Base-by-base conservation (phyloP, 441 rosid genomes). In the Breynia disticha region DNA sequence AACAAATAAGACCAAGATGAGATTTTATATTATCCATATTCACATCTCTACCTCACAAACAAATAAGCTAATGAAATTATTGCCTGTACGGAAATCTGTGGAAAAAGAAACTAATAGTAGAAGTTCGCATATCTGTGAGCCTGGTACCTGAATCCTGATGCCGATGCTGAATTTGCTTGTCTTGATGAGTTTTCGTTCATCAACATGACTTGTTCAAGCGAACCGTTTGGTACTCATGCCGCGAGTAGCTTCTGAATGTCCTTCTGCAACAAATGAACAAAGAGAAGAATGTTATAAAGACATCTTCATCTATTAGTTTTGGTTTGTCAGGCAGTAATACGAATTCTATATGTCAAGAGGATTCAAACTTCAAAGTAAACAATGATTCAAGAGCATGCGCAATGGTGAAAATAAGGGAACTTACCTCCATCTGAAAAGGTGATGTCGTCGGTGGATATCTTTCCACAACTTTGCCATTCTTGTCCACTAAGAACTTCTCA, bases 371-470 rank as follows among this genome's bases (percentile, higher is more conserved):
- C 22, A 28, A 28, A 19, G 39, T 22, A 44, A 50, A 13, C 18
- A 54, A 20, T 39, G n/a, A 17, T 14, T 35, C 47, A 54, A 66
- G 42, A 21, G 24, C 19, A 49, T 53, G 47, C 13, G 18, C 7
- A n/a, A 11, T 41, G 24, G 20, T 1, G 8, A n/a, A 47, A 52
- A 4, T n/a, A 17, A 46, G 55, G 45, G 49, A 46, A 50, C 50
- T 16, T 57, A 88, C 91, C 95, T 86, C 88, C 1, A 91, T 76
- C 59, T 75, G 74, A 54, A 88, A 83, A 62, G 97, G 97, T 1
- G 94, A 72, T 38, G 94, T 86, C 5, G 82, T 82, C 7, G 95
- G 95, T 55, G 84, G 86, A 72, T 79, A 84, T 63, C 97, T 67
- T 57, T 81, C 86, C 44, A 83, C 88, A 16, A 81, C 87, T 62